phyloP scores from a whole-genome alignment of 441 rosid genomes.

The Gossypium lobatum region DNA sequence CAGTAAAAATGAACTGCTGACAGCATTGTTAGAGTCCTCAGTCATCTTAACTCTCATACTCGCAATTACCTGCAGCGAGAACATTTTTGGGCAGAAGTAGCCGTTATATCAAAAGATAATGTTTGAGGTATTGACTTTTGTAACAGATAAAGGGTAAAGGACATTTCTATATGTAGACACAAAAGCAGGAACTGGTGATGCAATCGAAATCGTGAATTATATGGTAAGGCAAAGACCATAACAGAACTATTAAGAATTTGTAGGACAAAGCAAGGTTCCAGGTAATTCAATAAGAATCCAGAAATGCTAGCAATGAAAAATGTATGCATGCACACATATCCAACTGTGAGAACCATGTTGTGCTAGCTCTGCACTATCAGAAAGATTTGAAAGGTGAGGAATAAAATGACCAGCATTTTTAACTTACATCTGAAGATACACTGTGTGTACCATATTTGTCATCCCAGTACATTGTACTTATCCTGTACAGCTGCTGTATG shows the following conservation, averaged over 20 bases:
- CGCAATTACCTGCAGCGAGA: conserved; percentile 61
- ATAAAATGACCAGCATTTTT: background rate
- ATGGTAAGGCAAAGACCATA: background rate
- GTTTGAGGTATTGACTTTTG: background rate
- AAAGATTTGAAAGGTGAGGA: background rate
- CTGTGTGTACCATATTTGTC: conserved; percentile 95
- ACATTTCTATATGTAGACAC: background rate
- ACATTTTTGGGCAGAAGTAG: conserved; percentile 11
- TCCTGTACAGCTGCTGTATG: conserved; percentile 89
- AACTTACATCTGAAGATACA: conserved; percentile 86
- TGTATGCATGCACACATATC: background rate
- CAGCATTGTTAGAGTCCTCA: conserved; percentile 85
- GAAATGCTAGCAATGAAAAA: background rate
- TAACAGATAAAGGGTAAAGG: background rate
- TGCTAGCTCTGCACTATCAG: background rate
- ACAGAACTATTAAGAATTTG: background rate
- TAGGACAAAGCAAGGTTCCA: background rate
- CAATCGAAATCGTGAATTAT: background rate
- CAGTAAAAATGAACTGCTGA: conserved; percentile 86
- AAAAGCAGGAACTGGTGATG: background rate
- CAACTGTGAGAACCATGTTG: background rate
- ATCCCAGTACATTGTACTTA: conserved; percentile 98
- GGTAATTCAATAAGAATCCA: background rate
- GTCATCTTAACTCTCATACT: conserved; percentile 93
- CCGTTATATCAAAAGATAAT: background rate